Percentiles rank a stretch among this genome's conserved stretches.
Conservation (phyloP, 768 basidiomycete species). For the Panaeolus papilionaceus region DNA sequence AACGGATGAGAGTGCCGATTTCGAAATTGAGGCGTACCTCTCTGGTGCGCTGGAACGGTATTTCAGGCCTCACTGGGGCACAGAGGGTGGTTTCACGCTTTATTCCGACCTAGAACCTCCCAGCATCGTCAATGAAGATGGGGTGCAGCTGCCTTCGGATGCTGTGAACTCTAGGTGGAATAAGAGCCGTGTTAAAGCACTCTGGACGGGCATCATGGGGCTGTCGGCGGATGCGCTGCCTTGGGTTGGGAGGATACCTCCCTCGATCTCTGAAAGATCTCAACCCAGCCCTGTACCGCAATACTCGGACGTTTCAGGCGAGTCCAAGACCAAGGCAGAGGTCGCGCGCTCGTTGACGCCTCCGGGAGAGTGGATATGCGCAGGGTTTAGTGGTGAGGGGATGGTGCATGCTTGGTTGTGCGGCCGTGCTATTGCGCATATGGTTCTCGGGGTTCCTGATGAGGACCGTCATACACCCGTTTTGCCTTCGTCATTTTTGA, state of each 20-base stretch:
- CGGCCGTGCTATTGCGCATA: slow-evolving; percentile 61
- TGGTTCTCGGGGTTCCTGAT: slow-evolving; percentile 53
- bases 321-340: slow-evolving; percentile 15
- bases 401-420: slow-evolving; percentile 77
- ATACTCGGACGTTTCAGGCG: slow-evolving; percentile 15
- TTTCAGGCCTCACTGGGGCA: slow-evolving; percentile 44
- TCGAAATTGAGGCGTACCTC: slow-evolving; percentile 36
- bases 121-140: slow-evolving; percentile 23
- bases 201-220: slow-evolving; percentile 72
- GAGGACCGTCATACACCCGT: slow-evolving; percentile 35
- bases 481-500: slow-evolving; percentile 54
- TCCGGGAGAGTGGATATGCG: slow-evolving; percentile 75
- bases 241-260: slow-evolving; percentile 74
- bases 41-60: slow-evolving; percentile 53
- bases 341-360: slow-evolving; percentile 28
- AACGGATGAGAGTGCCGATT: slow-evolving; percentile 43
- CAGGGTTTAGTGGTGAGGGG: slow-evolving; percentile 76
- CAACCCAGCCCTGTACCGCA: slow-evolving; percentile 18
- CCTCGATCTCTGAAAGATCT: slow-evolving; percentile 49
- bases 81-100: slow-evolving; percentile 21
- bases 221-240: slow-evolving; percentile 66
- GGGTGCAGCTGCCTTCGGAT: slow-evolving; percentile 24
- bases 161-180: slow-evolving; percentile 32
- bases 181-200: slow-evolving; percentile 54
- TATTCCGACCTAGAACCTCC: not conserved